phyloP scores from a whole-genome alignment of 2,329 filamentous ascomycete species.

The Ascochyta clinopodiicola region DNA sequence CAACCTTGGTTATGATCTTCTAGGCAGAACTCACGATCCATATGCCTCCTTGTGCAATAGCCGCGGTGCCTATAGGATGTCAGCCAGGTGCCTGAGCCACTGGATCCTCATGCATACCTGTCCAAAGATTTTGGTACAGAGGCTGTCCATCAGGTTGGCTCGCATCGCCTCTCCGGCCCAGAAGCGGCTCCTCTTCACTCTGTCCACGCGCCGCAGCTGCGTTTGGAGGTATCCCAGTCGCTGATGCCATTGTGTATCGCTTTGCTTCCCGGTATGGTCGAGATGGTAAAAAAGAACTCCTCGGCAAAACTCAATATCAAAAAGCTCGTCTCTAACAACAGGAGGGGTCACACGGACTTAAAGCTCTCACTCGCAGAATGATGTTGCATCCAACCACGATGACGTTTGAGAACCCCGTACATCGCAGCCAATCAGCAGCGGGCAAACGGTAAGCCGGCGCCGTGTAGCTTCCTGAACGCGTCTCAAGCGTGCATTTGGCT shows the following conservation, averaged over 20 bases:
- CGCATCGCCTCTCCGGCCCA: conserved; percentile 75
- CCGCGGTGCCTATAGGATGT: conserved; percentile 71
- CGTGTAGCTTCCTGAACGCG: conserved; percentile 4
- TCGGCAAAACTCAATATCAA: not conserved
- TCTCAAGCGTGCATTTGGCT: conserved; percentile 5
- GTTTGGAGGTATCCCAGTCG: conserved; percentile 68
- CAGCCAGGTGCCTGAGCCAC: conserved; percentile 1
- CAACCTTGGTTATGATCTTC: not conserved
- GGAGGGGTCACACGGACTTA: conserved; percentile 24
- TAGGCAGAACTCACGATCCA: conserved; percentile 63
- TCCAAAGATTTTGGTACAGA: conserved; percentile 73
- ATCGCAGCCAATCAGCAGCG: conserved; percentile 23
- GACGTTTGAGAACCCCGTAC: conserved; percentile 23
- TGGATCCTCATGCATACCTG: conserved; percentile 62
- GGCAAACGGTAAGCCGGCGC: conserved; percentile 12
- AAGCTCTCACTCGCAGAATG: conserved; percentile 7
- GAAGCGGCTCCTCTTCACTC: conserved; percentile 71
- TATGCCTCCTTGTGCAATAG: conserved; percentile 79
- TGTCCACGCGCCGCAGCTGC: conserved; percentile 34
- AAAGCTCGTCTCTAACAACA: not conserved
- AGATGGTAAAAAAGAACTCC: not conserved
- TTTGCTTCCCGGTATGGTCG: not conserved
- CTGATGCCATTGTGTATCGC: conserved; percentile 65
- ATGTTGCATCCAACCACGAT: conserved; percentile 26
- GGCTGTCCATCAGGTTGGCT: conserved; percentile 70